Evolutionary conservation across 208 protist species (phyloP), one percentile per base, ranked within the genome.

Genomic region (Porcisia deanei): DNA sequence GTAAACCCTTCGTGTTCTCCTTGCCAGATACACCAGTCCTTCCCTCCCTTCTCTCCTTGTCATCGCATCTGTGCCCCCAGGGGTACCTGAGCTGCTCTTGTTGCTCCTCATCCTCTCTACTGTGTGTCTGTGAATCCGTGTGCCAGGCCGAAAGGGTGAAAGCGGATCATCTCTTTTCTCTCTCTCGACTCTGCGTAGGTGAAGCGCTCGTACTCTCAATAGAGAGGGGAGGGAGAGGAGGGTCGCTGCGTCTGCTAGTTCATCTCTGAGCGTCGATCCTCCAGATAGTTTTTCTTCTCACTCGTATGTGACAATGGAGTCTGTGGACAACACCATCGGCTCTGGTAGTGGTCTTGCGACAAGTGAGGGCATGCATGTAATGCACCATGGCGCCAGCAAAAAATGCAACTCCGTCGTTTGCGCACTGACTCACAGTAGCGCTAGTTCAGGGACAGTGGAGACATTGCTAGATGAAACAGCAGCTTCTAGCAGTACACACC

Each of bases 281-380:
- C 47, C 47, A 0, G 47, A 52, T 5, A 52, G 47, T 5, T 34
- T 2, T 49, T 37, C 18, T 4, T 30, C 9, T 25, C 6, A 2
- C 22, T 52, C 22, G 37, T 9, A 52, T 20, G 16, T 20, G 47
- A 25, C 54, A 71, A 71, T 71, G 66, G 47, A 71, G 47, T 25
- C 43, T 14, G 25, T 30, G 30, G 54, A 37, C 47, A 53, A 37
- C 66, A 57, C 10, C 49, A 8, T 71, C 30, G 47, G 47, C 66
- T 57, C 66, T 57, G 66, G 47, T 22, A n/a, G 66, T 37, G 66
- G 41, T n/a, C 16, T 57, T n/a, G 66, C n/a, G 47, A 57, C 45
- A 3, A 57, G 43, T 25, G 66, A 22, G 47, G n/a, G n/a, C 25
- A 52, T 20, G 66, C 18, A 39, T 71, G 66, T 14, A 12, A 14